A percentile compares a stretch with the other conserved stretches of the same genome.
Conservation (phyloP, 805 yeast genomes). For the Maudiozyma pseudohumilis region DNA sequence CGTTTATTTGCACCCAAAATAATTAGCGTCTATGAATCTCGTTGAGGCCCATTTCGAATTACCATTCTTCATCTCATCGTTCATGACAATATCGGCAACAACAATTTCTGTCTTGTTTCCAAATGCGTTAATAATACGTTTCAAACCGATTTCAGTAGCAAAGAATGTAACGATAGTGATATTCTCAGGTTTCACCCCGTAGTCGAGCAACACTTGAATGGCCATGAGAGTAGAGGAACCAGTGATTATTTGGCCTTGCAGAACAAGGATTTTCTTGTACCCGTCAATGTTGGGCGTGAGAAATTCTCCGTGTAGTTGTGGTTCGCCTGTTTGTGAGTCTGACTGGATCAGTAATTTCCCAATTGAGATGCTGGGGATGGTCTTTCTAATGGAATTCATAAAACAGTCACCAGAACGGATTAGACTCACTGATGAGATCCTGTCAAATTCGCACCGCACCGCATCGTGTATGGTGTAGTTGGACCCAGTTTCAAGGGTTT, state of each 20-base stretch:
- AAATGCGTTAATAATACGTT: constrained; percentile 66
- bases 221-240: constrained; percentile 97
- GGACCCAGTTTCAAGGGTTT: constrained; percentile 36
- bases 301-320: constrained; percentile 75
- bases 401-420: constrained; percentile 92
- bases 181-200: constrained; percentile 51
- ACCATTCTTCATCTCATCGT: constrained; percentile 38
- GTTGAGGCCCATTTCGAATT: constrained; percentile 45
- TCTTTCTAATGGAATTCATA: constrained; percentile 63
- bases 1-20: constrained; percentile 48
- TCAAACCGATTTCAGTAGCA: constrained; percentile 70
- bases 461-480: constrained; percentile 24
- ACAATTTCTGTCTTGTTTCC: constrained; percentile 52
- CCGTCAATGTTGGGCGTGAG: constrained; percentile 40
- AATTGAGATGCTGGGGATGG: constrained; percentile 65
- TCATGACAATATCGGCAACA: constrained; percentile 53
- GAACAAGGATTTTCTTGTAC: constrained; percentile 44
- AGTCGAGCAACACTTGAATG: constrained; percentile 74
- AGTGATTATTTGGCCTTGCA: constrained; percentile 81
- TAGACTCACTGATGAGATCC: constrained; percentile 63
- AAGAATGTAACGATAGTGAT: constrained; percentile 62
- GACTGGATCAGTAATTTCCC: constrained; percentile 86
- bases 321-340: constrained; percentile 86
- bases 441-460: constrained; percentile 30
- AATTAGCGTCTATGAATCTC: constrained; percentile 64